Percentiles rank a stretch among this genome's conserved stretches.
These are phyloP conservation scores for Piper longum DNA, from an alignment of 164 flowering plant species.

Conservation along the genomic window DNA sequence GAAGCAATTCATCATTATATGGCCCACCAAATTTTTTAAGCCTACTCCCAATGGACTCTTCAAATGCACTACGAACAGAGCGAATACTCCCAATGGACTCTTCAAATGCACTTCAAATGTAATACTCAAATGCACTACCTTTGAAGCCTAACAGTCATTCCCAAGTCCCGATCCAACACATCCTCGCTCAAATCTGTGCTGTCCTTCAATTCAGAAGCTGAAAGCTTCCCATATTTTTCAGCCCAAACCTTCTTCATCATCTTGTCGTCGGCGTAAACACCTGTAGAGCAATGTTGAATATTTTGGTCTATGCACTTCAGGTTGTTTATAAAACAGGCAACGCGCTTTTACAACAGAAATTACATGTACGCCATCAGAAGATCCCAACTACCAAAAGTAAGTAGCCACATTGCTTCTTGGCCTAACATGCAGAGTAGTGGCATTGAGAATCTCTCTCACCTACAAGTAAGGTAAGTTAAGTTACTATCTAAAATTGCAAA, in stretches of 20 bases:
- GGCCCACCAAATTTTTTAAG: conserved; percentile 69
- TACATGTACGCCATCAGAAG: not conserved
- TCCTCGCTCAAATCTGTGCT: conserved; percentile 40
- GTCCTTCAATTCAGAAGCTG: conserved; percentile 37
- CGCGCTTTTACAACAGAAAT: not conserved
- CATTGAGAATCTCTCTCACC: not conserved
- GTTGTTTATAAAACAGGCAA: not conserved
- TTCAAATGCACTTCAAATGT: conserved; percentile 88
- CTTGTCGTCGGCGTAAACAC: conserved; percentile 71
- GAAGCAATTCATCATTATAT: conserved; percentile 70
- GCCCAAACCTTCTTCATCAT: conserved; percentile 37
- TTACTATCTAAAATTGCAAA: not conserved
- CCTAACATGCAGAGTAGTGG: not conserved
- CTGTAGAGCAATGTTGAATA: conserved; percentile 17
- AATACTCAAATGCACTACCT: conserved; percentile 92
- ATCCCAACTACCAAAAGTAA: no score
- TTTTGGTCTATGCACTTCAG: not conserved
- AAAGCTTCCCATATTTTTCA: conserved; percentile 46
- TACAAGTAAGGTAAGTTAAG: not conserved
- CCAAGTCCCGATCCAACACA: conserved; percentile 52
- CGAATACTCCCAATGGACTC: conserved; percentile 86
- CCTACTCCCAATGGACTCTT: conserved; percentile 85
- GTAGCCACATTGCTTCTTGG: not conserved
- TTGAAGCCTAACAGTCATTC: conserved; percentile 79
- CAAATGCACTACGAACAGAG: conserved; percentile 86